These are phyloP conservation scores for Solanum aculeatissimum DNA, from an alignment of 305 asterid genomes.

Conservation along the genomic window DNA sequence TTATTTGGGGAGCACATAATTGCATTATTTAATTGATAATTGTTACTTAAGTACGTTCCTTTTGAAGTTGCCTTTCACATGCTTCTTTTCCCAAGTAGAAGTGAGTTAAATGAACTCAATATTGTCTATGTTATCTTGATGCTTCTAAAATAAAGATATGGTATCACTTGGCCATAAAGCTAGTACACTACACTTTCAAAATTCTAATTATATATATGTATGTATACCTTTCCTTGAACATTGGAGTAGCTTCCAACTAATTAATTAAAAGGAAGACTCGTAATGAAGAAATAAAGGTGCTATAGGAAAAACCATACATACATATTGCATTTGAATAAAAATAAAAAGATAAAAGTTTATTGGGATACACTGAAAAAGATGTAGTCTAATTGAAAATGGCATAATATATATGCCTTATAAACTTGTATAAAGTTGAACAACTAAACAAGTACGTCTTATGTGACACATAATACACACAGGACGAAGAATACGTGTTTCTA, in stretches of 20 bases:
- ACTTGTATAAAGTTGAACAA: no score
- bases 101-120: neutral
- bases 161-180: neutral
- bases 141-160: neutral
- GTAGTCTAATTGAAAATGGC: no score
- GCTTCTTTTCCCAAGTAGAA: neutral
- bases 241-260: neutral
- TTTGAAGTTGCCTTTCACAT: neutral
- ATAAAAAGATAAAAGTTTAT: no score
- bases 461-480: no score
- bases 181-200: neutral
- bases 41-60: neutral
- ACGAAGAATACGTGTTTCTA: fast-evolving
- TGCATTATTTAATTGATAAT: neutral
- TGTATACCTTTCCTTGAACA: neutral
- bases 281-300: neutral
- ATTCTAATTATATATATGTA: neutral
- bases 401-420: no score
- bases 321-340: no score
- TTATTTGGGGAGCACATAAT: neutral
- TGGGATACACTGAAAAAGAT: no score
- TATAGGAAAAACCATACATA: neutral
- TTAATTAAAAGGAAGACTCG: neutral
- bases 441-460: no score
- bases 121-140: neutral